Evolutionary conservation across 345 rosid species (phyloP), one percentile per base, ranked within the genome.

Genomic region (Noccaea bulbosa): DNA sequence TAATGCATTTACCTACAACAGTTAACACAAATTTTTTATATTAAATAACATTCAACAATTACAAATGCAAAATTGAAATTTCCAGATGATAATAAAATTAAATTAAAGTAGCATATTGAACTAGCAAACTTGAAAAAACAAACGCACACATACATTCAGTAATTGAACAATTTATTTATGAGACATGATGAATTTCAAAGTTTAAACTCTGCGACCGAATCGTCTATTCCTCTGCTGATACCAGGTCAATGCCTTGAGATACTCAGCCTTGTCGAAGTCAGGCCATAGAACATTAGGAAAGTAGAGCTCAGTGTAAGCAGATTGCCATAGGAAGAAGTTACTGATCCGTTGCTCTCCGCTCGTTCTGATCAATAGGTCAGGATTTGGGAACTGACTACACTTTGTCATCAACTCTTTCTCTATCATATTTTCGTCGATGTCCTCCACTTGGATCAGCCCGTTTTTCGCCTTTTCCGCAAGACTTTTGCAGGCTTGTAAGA

Each of bases 261-360:
- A 84, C 62, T 82, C 87, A 0, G 55, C 77, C 40, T 81, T 54
- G 11, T 81, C 76, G 11, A 87, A 89, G 75, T 87, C 89, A 15
- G 92, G 96, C 92, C 96, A 87, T 2, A 85, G 75, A 1, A 84
- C 49, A 33, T 70, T 78, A 0, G 54, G 73, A 11, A 89, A 85
- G 80, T 75, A 83, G 33, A 89, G 85, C 30, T 89, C 92, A 1
- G 92, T 84, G 62, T 89, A 84, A 15, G 92, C 96, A 62, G 86
- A 65, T 17, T 87, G 91, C 89, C 89, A 89, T 12, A 87, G 35
- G 71, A 83, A 75, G 71, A 87, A 89, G 81, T 85, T 87, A 71
- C 91, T 89, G 57, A 89, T 80, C 57, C 96, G 61, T 5, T 79
- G 84, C 57, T 85, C 96, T 4, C 89, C 87, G 1, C 91, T 84